Conservation (phyloP, 257 asterid genomes). For the Cruciata laevipes region DNA sequence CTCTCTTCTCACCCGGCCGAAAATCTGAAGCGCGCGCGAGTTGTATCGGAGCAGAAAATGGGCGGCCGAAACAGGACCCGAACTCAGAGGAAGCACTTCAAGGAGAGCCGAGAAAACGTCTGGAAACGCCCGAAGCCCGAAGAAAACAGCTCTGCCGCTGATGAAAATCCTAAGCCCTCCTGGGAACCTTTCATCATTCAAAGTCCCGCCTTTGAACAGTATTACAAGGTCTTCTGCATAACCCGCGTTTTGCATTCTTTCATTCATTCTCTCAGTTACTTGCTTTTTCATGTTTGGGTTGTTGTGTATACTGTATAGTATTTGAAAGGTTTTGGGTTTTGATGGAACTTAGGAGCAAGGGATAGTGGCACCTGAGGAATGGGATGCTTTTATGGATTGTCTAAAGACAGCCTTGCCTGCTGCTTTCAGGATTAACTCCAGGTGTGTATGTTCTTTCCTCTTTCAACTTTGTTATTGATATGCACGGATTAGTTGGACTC, state of each 20-base stretch:
- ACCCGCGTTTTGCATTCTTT: background rate
- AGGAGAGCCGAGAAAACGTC: slow-evolving; percentile 67
- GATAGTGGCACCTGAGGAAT: slow-evolving; percentile 63
- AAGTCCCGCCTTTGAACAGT: slow-evolving; percentile 71
- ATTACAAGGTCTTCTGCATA: slow-evolving; percentile 53
- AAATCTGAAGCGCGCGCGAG: slow-evolving; percentile 4
- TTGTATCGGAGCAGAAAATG: slow-evolving; percentile 27
- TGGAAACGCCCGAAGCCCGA: slow-evolving; percentile 80
- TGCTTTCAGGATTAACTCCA: slow-evolving; percentile 90
- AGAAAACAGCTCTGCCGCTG: slow-evolving; percentile 20
- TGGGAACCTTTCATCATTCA: slow-evolving; percentile 77
- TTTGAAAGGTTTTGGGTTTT: background rate
- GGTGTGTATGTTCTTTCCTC: slow-evolving; percentile 29
- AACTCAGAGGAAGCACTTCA: slow-evolving; percentile 88
- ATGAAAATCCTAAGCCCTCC: slow-evolving; percentile 19
- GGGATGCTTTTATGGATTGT: slow-evolving; percentile 66
- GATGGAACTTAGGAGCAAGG: slow-evolving; percentile 55
- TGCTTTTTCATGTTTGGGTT: background rate
- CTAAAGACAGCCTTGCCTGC: slow-evolving; percentile 74
- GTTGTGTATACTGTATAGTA: background rate
- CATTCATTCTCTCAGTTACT: background rate
- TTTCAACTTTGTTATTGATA: background rate
- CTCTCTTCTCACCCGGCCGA: background rate
- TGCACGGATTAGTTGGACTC: background rate
- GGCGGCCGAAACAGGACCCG: slow-evolving; percentile 79